Evolutionary conservation across 305 asterid species (phyloP).

Genomic region (Fraxinus paxiana): DNA sequence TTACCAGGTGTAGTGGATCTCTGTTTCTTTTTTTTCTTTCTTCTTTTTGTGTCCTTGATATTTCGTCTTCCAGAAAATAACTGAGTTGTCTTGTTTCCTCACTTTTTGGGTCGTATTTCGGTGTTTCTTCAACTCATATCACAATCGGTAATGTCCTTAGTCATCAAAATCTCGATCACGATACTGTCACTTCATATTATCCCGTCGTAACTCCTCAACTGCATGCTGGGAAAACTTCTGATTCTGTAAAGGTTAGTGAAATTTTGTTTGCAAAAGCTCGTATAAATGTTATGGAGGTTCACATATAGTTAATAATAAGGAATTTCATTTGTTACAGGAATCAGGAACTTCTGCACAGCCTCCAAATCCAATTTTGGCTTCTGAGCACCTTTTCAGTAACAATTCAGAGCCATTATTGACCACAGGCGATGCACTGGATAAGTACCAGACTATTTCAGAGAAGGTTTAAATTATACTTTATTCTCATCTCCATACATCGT

Average conservation of each 20-base stretch:
- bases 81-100: constrained; percentile 21
- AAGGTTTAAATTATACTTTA: constrained; percentile 47
- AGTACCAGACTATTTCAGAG: constrained; percentile 82
- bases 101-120: constrained; percentile 26
- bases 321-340: constrained; percentile 44
- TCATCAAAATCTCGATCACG: constrained; percentile 51
- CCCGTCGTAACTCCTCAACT: constrained; percentile 51
- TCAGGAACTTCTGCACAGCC: constrained; percentile 51
- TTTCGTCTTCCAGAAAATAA: background rate
- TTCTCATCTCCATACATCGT: constrained; percentile 1
- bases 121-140: constrained; percentile 55
- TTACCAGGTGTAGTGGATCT: constrained; percentile 49
- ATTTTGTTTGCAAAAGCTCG: constrained; percentile 8
- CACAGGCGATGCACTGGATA: constrained; percentile 87
- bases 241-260: constrained; percentile 56
- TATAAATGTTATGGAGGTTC: constrained; percentile 6
- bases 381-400: constrained; percentile 59
- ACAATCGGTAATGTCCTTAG: constrained; percentile 51
- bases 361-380: constrained; percentile 45
- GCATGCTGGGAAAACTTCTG: constrained; percentile 52
- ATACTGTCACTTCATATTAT: constrained; percentile 46
- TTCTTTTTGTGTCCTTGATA: background rate
- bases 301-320: constrained; percentile 5
- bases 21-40: background rate
- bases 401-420: constrained; percentile 60